Conservation (phyloP, 1,139 yeast genomes). For the Petasospora rhodanensis region DNA sequence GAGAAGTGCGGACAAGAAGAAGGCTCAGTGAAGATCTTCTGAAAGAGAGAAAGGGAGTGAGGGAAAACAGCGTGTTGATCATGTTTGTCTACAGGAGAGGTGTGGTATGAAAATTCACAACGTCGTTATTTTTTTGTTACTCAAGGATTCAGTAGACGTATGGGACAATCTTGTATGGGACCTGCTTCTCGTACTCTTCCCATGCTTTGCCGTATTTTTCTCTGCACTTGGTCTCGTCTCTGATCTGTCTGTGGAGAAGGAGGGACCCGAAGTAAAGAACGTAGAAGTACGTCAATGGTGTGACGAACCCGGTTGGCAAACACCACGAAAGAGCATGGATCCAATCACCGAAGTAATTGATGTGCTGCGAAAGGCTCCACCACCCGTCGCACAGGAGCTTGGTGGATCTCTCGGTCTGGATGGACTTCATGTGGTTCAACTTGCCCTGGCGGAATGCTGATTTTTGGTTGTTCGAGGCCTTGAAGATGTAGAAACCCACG, state of each 20-base stretch:
- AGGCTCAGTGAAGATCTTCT: slow-evolving; percentile 8
- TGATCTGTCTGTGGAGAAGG: slow-evolving; percentile 77
- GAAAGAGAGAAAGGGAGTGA: too few species aligned
- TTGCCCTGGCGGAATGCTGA: slow-evolving; percentile 78
- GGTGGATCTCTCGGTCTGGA: slow-evolving; percentile 73
- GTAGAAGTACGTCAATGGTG: slow-evolving; percentile 84
- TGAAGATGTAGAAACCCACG: slow-evolving; percentile 78
- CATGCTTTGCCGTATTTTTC: slow-evolving; percentile 82
- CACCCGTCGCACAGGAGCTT: slow-evolving; percentile 84
- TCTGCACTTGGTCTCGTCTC: slow-evolving; percentile 91
- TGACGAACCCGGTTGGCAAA: slow-evolving; percentile 77
- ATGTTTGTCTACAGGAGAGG: too few species aligned
- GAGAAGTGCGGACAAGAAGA: slow-evolving; percentile 63
- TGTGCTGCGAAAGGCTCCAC: slow-evolving; percentile 94
- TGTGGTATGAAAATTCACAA: too few species aligned
- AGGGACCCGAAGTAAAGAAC: slow-evolving; percentile 77
- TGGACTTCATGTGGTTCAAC: slow-evolving; percentile 58
- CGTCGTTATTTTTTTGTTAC: too few species aligned
- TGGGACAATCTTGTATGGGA: slow-evolving; percentile 89
- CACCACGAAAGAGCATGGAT: slow-evolving; percentile 91
- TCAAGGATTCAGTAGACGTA: slow-evolving; percentile 75
- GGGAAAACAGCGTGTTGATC: too few species aligned
- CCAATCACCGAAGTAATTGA: slow-evolving; percentile 96
- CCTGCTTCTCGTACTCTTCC: slow-evolving; percentile 73
- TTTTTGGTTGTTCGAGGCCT: slow-evolving; percentile 79